phyloP scores from a whole-genome alignment of 805 yeast species.

The Sungouiella thailandica region DNA sequence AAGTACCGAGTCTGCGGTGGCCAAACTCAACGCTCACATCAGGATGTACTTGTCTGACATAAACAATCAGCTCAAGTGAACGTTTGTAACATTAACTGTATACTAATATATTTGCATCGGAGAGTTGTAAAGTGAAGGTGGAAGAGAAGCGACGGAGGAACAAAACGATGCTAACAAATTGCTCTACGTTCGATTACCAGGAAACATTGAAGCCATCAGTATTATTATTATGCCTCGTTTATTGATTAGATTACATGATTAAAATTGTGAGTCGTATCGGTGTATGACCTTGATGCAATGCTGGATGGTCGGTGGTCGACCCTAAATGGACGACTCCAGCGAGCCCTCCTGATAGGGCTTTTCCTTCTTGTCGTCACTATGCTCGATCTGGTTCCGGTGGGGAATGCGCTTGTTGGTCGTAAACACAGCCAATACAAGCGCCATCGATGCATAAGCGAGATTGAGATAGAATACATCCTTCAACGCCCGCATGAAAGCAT shows the following conservation, averaged over 20 bases:
- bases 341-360: not conserved
- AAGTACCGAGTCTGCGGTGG: slow-evolving; percentile 49
- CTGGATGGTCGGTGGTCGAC: too few species aligned
- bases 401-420: slow-evolving; percentile 14
- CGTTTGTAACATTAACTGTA: too few species aligned
- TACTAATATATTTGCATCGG: too few species aligned
- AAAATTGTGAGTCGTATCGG: too few species aligned
- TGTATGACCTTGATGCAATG: too few species aligned
- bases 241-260: too few species aligned
- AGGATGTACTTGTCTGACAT: slow-evolving; percentile 49
- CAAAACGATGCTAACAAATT: too few species aligned
- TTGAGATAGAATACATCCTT: slow-evolving; percentile 14
- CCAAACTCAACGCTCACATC: slow-evolving; percentile 51
- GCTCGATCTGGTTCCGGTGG: slow-evolving; percentile 7
- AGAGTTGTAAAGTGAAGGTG: too few species aligned
- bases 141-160: too few species aligned
- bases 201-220: too few species aligned
- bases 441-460: slow-evolving; percentile 12
- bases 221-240: too few species aligned
- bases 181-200: too few species aligned
- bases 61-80: slow-evolving; percentile 37
- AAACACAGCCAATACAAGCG: slow-evolving; percentile 9
- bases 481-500: slow-evolving; percentile 18
- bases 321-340: not conserved
- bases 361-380: slow-evolving; percentile 3